phyloP scores from a whole-genome alignment of 2,329 filamentous ascomycete genomes.

The Cyphellophora europaea region DNA sequence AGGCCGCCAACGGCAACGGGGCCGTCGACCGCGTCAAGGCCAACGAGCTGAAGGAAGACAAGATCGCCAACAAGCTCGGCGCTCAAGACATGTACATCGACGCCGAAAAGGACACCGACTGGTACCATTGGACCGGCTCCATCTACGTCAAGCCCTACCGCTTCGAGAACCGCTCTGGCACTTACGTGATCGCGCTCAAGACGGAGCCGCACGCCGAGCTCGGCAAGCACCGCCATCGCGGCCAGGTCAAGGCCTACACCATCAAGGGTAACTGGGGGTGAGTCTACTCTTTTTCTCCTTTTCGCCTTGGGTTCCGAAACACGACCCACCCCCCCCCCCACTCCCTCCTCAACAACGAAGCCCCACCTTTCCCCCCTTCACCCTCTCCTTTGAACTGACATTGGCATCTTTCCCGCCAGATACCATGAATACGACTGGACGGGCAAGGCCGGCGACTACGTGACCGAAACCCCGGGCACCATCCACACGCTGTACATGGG shows the following conservation, averaged over 20 bases:
- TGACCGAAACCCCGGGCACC: conserved; percentile 18
- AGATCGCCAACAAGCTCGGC: conserved; percentile 9
- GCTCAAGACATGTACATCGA: conserved; percentile 14
- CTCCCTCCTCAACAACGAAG: too few species aligned
- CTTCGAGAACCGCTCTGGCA: conserved; percentile 17
- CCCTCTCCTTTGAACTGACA: too few species aligned
- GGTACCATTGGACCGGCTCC: conserved; percentile 16
- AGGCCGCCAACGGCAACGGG: background rate
- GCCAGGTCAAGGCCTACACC: conserved; percentile 16
- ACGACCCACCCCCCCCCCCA: too few species aligned
- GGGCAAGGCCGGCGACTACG: conserved; percentile 17
- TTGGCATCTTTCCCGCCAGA: conserved; percentile 4
- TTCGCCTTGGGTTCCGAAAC: too few species aligned
- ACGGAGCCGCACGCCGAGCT: conserved; percentile 14
- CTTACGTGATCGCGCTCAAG: conserved; percentile 15
- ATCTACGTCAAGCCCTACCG: conserved; percentile 18
- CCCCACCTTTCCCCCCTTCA: too few species aligned
- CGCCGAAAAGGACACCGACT: conserved; percentile 14
- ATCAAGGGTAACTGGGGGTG: conserved; percentile 17
- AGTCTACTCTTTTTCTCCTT: too few species aligned
- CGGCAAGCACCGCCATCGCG: conserved; percentile 18
- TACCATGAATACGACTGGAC: conserved; percentile 14
- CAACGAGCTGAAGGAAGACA: conserved; percentile 8
- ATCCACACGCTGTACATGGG: conserved; percentile 20
- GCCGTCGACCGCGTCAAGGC: conserved; percentile 5